These are phyloP conservation scores for Butyriboletus appendiculatus DNA, from an alignment of 1,284 basidiomycete species.

Conservation along the genomic window DNA sequence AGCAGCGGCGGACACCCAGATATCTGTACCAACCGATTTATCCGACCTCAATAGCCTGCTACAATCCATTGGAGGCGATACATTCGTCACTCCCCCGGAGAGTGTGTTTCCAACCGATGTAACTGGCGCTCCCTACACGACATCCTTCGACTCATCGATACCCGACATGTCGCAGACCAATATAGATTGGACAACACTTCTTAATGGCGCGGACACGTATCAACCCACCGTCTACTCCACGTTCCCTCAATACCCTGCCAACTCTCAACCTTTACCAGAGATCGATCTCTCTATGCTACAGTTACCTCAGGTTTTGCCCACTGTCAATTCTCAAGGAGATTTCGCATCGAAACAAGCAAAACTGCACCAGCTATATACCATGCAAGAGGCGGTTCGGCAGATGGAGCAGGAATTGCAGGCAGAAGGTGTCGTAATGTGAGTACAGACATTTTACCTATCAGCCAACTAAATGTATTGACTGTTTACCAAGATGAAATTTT, in stretches of 20 bases:
- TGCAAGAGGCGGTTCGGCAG: constrained; percentile 30
- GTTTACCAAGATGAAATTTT: constrained; percentile 9
- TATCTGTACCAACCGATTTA: neutral
- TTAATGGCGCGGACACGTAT: constrained; percentile 1
- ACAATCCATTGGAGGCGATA: constrained; percentile 6
- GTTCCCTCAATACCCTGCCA: constrained; percentile 1
- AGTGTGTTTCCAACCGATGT: neutral
- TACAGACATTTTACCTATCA: neutral
- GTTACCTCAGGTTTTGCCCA: constrained; percentile 10
- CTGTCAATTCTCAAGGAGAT: neutral
- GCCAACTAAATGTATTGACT: neutral
- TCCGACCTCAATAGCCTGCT: constrained; percentile 19
- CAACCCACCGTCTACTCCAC: constrained; percentile 2
- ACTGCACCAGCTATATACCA: constrained; percentile 21
- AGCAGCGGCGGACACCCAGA: neutral
- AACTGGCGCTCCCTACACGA: neutral
- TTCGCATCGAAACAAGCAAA: constrained; percentile 16
- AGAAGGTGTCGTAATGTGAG: constrained; percentile 25
- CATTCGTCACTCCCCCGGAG: neutral
- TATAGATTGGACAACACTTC: constrained; percentile 23
- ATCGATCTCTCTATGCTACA: constrained; percentile 31
- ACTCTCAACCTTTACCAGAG: constrained; percentile 14
- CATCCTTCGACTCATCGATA: neutral
- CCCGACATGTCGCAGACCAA: neutral
- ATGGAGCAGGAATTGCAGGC: constrained; percentile 30